Conservation (phyloP, 192 early-diverging fungal genomes). For the Backusella liffmaniae region DNA sequence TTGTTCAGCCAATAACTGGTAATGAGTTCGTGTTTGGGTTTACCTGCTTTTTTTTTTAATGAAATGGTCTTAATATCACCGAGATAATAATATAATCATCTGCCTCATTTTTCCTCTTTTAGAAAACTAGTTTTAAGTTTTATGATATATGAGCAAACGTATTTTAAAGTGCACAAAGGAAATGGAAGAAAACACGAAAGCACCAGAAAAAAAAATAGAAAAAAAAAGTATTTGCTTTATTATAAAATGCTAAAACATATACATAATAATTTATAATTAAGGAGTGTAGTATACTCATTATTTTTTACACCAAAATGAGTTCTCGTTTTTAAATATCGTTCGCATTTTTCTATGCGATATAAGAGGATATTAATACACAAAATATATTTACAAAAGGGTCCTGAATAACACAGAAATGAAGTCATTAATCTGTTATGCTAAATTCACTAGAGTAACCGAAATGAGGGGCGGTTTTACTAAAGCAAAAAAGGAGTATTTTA, state of each 20-base stretch:
- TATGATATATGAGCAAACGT: too few relatives aligned
- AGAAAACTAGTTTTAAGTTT: too few relatives aligned
- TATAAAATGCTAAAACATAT: neutral
- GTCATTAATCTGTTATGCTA: neutral
- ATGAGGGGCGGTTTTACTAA: neutral
- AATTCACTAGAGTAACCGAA: conserved; percentile 19
- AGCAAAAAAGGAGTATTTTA: neutral
- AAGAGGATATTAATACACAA: neutral
- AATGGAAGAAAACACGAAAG: neutral
- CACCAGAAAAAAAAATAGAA: neutral
- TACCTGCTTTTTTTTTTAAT: neutral
- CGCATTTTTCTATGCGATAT: neutral
- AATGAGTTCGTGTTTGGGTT: conserved; percentile 47
- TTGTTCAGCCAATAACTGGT: too few relatives aligned
- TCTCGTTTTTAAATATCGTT: neutral
- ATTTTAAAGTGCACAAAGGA: neutral
- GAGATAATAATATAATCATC: too few relatives aligned
- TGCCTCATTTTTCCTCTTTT: too few relatives aligned
- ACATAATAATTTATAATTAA: neutral
- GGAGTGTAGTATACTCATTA: neutral
- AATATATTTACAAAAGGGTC: neutral
- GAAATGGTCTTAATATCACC: too few relatives aligned
- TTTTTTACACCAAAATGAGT: neutral
- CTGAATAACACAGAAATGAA: neutral
- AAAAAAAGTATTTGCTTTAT: neutral